Conservation (phyloP, 257 asterid genomes). For the Scutellaria galericulata region DNA sequence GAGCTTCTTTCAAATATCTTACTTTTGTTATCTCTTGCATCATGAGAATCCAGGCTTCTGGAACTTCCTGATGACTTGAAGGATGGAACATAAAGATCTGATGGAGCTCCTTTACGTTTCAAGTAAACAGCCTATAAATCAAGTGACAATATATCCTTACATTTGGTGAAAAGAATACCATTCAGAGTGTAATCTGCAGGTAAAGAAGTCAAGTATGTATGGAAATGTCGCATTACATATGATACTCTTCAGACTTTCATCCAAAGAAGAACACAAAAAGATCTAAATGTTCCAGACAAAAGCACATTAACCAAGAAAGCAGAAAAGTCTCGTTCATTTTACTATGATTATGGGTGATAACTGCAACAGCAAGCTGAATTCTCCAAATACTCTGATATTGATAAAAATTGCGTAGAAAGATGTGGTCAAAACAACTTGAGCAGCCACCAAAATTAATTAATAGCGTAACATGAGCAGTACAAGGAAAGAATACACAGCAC, state of each 20-base stretch:
- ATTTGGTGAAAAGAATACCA: conserved; percentile 28
- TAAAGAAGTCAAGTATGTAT: conserved; percentile 20
- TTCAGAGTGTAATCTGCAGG: conserved; percentile 18
- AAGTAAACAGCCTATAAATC: conserved; percentile 84
- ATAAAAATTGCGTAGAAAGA: conserved; percentile 9
- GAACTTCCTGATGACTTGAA: conserved; percentile 54
- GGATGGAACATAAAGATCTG: conserved; percentile 54
- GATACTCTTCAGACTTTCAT: neutral
- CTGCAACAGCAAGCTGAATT: conserved; percentile 14
- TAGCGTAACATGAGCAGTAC: conserved; percentile 20
- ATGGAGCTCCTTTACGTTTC: conserved; percentile 64
- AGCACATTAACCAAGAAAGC: conserved; percentile 11
- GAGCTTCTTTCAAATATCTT: conserved; percentile 61
- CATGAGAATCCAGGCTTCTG: conserved; percentile 56
- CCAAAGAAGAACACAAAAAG: neutral
- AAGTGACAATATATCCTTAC: conserved; percentile 31
- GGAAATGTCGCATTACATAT: conserved; percentile 17
- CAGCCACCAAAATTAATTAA: conserved; percentile 28
- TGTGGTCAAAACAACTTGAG: conserved; percentile 25
- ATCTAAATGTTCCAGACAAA: neutral
- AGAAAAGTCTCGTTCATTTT: conserved; percentile 13
- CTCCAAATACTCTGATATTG: conserved; percentile 20
- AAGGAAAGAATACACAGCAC: conserved; percentile 10
- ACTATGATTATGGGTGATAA: conserved; percentile 21
- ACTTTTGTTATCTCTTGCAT: conserved; percentile 60